Base-by-base conservation (phyloP, 176 grass and related monocot species). In the Oryza brachyantha region DNA sequence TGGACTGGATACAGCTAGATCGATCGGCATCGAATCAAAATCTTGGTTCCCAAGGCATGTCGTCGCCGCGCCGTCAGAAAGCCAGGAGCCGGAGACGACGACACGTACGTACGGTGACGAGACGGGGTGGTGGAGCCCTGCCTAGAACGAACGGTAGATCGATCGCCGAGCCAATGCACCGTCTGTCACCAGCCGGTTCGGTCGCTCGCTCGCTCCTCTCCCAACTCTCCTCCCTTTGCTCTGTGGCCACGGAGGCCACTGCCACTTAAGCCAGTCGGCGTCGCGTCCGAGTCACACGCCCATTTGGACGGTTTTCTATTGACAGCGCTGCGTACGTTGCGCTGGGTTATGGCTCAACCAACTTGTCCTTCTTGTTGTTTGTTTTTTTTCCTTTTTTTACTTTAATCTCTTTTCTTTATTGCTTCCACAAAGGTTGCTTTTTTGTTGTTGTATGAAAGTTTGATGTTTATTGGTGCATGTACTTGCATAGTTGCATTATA, bases 11-110 rank as follows among this genome's bases (percentile, higher is more conserved):
- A 52, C 48, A 52, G 5, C 48, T 7, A 83, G 81, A 76, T 76
- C 64, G 81, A 76, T 76, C 64, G 48, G 73, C 73, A 70, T 13
- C 64, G n/a, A 37, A 70, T 77, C 80, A 7, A 69, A 76, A n/a
- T 8, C 50, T 59, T 39, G 63, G 36, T 63, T 76, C 37, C 50
- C 72, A 50, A 59, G 21, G 2, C 27, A 69, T 34, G 37, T 69
- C 14, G 50, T 52, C n/a, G n/a, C 48, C 6, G 38, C 32, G 52
- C 28, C 25, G 52, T 5, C 25, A 61, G 73, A 84, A 43, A 35
- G 55, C 73, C 68, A 54, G 48, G 37, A 38, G 19, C 48, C 52
- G 63, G 21, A 14, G 50, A 66, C 2, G 73, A 68, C 73, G 43
- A 46, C 14, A 46, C 43, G 43, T 46, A 36, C 43, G 43, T 46